phyloP scores from a whole-genome alignment of 2,329 filamentous ascomycete species.

The Periconia digitata region DNA sequence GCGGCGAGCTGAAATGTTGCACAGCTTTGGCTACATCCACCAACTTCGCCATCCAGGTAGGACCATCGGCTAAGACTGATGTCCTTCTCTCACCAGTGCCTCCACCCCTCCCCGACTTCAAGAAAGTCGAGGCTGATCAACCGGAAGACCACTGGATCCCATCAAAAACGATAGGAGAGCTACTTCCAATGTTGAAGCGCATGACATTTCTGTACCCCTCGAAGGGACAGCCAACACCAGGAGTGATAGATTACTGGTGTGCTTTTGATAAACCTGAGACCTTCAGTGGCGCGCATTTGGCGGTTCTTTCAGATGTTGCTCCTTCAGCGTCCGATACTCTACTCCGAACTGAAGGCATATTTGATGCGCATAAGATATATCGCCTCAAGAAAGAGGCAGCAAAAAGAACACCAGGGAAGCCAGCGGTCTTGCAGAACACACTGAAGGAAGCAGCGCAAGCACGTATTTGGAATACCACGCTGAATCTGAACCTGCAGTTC shows the following conservation, averaged over 20 bases:
- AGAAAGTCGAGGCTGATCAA: not conserved
- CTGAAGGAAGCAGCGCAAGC: not conserved
- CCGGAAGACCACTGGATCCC: not conserved
- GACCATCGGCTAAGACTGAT: not conserved
- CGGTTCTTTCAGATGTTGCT: not conserved
- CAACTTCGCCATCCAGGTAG: not conserved
- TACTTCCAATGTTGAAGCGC: not conserved
- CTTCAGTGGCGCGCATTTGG: not conserved
- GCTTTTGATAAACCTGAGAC: not conserved
- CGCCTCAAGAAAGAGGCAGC: not conserved
- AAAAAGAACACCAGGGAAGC: not conserved
- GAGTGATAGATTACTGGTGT: not conserved
- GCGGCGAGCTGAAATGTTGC: not conserved
- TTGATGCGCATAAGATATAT: not conserved
- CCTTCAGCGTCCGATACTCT: not conserved
- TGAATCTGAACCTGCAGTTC: not conserved
- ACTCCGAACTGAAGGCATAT: not conserved
- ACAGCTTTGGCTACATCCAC: not conserved
- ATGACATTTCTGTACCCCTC: not conserved
- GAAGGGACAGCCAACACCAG: not conserved
- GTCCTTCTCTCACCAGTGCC: not conserved
- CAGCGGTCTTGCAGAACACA: not conserved
- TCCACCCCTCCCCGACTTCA: not conserved
- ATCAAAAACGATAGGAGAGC: not conserved
- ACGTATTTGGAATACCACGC: not conserved